Base-by-base conservation (phyloP, 2,329 filamentous ascomycete genomes). In the Fonsecaea erecta region DNA sequence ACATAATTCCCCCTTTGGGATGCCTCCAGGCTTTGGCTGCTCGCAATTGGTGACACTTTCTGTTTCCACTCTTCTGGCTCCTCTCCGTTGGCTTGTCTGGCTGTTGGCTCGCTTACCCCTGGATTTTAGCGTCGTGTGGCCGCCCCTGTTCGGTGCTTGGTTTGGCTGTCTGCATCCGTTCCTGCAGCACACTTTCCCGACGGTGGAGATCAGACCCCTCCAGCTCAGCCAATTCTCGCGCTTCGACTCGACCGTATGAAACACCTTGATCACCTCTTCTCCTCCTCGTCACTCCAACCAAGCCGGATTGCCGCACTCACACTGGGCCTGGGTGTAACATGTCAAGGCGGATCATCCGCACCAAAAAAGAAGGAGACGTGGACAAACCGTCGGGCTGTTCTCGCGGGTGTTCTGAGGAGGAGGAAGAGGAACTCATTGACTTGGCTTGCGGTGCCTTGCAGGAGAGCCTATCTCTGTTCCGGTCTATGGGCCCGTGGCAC, bases 171-270 rank as follows among this genome's bases (percentile, higher is more conserved):
- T 40, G 28, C 26, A 16, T 21, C 48, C 21, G 57, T 60, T 52
- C 57, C 57, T 60, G 57, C 57, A 60, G 40, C 24, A 14, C 30
- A 28, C 21, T 21, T 35, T 51, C 43, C 43, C 11, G 14, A 16
- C n/a, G 37, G 35, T 48, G 43, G 43, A 48, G 43, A 48, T 48
- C 43, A 48, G 24, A 11, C 5, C 8, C 21, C n/a, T 8, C 24
- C 46, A 37, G 30, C 30, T 30, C 57, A 60, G 43, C 57, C 57
- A 60, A 60, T 60, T 52, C 43, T 26, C 28, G 48, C 43, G 40
- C 56, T 30, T 32, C 46, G 11, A 60, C 26, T 24, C 37, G 32
- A 60, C 21, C n/a, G 40, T 46, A 34, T 60, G 57, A 60, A 60
- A 60, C 57, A 58, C 37, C 55, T 21, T 16, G 18, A 30, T n/a